Conservation (phyloP, 805 yeast species). For the Candida xiaguanensis region DNA sequence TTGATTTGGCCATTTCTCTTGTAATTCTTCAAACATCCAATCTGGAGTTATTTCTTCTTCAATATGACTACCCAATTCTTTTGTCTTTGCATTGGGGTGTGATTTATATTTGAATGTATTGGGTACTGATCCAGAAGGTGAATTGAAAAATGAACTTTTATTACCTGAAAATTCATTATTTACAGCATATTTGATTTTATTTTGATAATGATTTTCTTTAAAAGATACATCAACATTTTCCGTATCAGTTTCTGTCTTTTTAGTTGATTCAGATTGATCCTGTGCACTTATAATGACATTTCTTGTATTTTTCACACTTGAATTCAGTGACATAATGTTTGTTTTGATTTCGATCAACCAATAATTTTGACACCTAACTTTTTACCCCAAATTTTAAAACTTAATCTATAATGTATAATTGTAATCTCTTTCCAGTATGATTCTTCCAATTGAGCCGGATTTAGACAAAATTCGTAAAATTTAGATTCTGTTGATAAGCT, state of each 20-base stretch:
- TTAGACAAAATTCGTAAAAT: too few species aligned
- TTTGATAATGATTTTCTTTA: conserved; percentile 20
- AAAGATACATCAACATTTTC: background rate
- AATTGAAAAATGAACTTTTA: conserved; percentile 11
- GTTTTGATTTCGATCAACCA: conserved; percentile 4
- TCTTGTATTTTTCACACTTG: background rate
- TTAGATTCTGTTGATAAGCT: background rate
- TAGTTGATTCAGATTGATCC: background rate
- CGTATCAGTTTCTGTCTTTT: background rate
- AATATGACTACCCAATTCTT: conserved; percentile 21
- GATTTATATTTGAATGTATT: conserved; percentile 43
- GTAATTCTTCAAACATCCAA: conserved; percentile 42
- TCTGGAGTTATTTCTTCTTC: conserved; percentile 26
- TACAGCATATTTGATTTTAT: conserved; percentile 30
- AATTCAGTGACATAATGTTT: background rate
- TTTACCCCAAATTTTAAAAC: too few species aligned
- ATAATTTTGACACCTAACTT: too few species aligned
- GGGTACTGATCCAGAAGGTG: conserved; percentile 30
- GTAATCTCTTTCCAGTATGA: too few species aligned
- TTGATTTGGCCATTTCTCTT: conserved; percentile 26
- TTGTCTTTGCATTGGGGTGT: conserved; percentile 44
- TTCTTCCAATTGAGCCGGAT: too few species aligned
- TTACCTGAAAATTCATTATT: conserved; percentile 28
- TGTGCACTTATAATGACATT: background rate
- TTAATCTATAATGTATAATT: too few species aligned